These are phyloP conservation scores for Aureobasidium sp. DNA, from an alignment of 2,329 filamentous ascomycete species.

Conservation along the genomic window DNA sequence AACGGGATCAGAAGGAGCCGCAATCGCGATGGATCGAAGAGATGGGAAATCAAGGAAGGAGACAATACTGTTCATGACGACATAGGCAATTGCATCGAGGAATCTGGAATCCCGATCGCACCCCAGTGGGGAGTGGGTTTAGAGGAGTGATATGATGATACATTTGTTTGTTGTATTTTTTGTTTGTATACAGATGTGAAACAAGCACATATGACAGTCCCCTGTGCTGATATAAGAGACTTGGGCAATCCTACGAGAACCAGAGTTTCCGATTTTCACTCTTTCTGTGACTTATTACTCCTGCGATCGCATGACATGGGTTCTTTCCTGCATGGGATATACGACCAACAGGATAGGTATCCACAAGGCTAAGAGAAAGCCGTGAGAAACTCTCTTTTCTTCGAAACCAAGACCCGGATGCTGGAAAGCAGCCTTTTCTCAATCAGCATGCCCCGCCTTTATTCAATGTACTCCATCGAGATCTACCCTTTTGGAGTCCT, in stretches of 20 bases:
- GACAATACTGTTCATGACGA: neutral
- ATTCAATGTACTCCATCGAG: neutral
- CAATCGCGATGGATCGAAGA: neutral
- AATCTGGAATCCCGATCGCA: neutral
- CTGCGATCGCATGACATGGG: neutral
- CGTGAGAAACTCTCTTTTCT: neutral
- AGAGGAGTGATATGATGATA: neutral
- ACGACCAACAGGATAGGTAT: neutral
- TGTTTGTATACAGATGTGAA: conserved; percentile 8
- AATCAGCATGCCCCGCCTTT: neutral
- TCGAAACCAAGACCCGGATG: neutral
- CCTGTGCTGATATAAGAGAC: neutral
- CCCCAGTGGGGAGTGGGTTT: no score
- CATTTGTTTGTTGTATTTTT: neutral
- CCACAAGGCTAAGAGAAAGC: neutral
- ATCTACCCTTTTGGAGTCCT: neutral
- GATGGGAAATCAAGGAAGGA: neutral
- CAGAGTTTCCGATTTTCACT: neutral
- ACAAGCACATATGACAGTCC: neutral
- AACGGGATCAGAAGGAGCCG: neutral
- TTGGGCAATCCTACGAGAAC: neutral
- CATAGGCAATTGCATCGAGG: neutral
- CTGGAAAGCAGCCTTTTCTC: neutral
- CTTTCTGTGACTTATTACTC: neutral
- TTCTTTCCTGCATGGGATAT: neutral